Conservation (phyloP, 108 stramenopile genomes). For the Discostella pseudostelligera region DNA sequence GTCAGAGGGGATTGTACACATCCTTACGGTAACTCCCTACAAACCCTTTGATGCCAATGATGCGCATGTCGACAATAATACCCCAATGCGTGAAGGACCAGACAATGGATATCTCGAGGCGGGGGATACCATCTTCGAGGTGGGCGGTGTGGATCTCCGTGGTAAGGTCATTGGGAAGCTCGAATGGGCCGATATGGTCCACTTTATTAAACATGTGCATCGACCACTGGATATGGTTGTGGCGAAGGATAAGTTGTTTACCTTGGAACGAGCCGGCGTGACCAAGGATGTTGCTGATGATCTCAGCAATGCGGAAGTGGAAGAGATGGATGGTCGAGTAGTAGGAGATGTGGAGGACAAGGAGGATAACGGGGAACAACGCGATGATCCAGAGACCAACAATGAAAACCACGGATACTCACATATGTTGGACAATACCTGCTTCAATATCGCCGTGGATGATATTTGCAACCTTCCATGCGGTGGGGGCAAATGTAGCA, state of each 20-base stretch:
- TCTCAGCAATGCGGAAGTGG: not conserved
- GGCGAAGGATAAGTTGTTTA: constrained; percentile 31
- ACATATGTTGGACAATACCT: constrained; percentile 1
- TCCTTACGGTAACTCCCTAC: constrained; percentile 57
- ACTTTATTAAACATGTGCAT: constrained; percentile 40
- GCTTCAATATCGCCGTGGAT: constrained; percentile 8
- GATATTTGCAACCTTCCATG: constrained; percentile 11
- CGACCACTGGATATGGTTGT: constrained; percentile 49
- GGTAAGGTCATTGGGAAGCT: constrained; percentile 26
- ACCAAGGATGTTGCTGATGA: not conserved
- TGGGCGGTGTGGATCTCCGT: constrained; percentile 81
- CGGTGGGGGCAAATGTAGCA: not conserved
- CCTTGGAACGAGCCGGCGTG: constrained; percentile 15
- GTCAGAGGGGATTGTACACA: constrained; percentile 74
- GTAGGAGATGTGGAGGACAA: not conserved
- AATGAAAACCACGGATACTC: not conserved
- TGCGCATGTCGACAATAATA: constrained; percentile 13
- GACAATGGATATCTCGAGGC: constrained; percentile 43
- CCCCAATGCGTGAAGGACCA: constrained; percentile 44
- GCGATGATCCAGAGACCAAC: not conserved
- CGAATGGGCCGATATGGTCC: constrained; percentile 53
- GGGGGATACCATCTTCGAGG: constrained; percentile 82
- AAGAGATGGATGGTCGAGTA: not conserved
- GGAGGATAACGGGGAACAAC: constrained; percentile 10
- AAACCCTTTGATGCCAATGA: constrained; percentile 7